These are phyloP conservation scores for Pseudogymnoascus sp. DNA, from an alignment of 2,329 filamentous ascomycete species.

Conservation along the genomic window DNA sequence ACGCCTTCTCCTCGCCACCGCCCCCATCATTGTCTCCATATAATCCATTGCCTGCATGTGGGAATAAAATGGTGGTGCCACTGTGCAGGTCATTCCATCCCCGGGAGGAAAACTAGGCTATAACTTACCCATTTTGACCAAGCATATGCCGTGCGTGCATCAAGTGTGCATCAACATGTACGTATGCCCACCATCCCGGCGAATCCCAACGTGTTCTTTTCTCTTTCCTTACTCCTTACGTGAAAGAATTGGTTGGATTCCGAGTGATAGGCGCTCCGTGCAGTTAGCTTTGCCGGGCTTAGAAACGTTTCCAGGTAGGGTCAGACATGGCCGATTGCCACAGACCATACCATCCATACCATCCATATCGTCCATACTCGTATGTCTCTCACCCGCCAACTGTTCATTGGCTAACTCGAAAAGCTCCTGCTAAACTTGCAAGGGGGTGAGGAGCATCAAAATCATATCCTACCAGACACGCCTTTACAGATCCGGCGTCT, in stretches of 20 bases:
- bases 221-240: not conserved
- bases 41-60: not conserved
- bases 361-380: not conserved
- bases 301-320: constrained; percentile 6
- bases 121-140: not conserved
- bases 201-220: not conserved
- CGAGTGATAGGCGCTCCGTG: not conserved
- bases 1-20: not conserved
- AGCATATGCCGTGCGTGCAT: constrained; percentile 4
- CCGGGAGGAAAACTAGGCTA: not conserved
- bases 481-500: constrained; percentile 3
- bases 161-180: not conserved
- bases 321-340: constrained; percentile 1
- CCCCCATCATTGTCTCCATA: not conserved
- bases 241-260: not conserved
- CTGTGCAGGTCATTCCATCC: not conserved
- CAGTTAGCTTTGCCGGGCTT: not conserved
- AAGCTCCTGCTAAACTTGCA: not conserved
- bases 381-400: not conserved
- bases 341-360: not conserved
- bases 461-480: not conserved
- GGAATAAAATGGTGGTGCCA: not conserved
- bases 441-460: not conserved
- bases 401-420: not conserved
- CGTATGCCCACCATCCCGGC: not conserved